Conservation (phyloP, 2,329 filamentous ascomycete species). For the Fusarium redolens region DNA sequence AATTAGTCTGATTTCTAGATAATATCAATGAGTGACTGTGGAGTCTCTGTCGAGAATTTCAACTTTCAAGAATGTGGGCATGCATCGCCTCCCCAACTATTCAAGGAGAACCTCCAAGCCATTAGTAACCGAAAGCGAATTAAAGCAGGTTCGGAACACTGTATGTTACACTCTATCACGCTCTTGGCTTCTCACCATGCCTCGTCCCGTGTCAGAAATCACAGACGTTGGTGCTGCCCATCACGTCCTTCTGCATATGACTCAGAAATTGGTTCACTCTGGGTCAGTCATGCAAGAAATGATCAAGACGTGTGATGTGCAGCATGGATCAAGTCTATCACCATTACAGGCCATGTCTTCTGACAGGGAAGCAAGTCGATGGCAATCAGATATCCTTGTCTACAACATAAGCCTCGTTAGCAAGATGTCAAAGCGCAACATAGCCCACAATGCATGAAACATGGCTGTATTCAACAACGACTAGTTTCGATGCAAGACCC, state of each 20-base stretch:
- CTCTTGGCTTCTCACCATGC: not conserved
- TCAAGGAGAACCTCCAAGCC: not conserved
- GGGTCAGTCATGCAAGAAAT: not conserved
- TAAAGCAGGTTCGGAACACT: no score
- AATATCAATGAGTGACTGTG: constrained; percentile 1
- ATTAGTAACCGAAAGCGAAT: not conserved
- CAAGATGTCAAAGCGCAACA: not conserved
- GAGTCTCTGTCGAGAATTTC: not conserved
- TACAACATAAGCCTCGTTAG: not conserved
- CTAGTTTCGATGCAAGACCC: not conserved
- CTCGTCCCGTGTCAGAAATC: not conserved
- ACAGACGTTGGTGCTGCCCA: not conserved
- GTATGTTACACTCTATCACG: not conserved
- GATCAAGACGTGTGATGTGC: not conserved
- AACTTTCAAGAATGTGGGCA: not conserved
- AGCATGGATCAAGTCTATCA: not conserved
- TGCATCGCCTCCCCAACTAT: not conserved
- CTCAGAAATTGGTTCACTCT: not conserved
- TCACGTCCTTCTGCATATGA: not conserved
- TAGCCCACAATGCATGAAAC: not conserved
- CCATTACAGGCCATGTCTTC: not conserved
- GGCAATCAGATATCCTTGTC: not conserved
- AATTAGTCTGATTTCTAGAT: not conserved
- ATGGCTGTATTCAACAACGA: not conserved
- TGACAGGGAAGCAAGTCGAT: not conserved